Conservation (phyloP, 345 rosid species). For the Pseudoturritis turrita region DNA sequence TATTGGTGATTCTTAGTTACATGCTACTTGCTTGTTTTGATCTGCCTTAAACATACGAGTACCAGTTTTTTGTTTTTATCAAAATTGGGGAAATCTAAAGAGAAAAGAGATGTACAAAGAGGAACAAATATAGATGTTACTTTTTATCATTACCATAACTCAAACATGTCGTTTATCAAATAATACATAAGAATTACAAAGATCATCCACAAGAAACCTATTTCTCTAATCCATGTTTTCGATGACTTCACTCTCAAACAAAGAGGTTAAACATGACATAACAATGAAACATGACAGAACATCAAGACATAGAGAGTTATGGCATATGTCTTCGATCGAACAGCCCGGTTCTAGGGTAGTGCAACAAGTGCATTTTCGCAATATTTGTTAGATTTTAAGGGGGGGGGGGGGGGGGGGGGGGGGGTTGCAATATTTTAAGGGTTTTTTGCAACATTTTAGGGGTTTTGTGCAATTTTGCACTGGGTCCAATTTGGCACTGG, state of each 20-base stretch:
- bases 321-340: background rate
- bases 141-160: too few species aligned
- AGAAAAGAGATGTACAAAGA: background rate
- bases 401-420: too few species aligned
- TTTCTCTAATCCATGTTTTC: background rate
- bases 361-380: too few species aligned
- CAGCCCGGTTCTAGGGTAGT: too few species aligned
- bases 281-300: constrained; percentile 3
- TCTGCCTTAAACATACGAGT: background rate
- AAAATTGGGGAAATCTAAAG: background rate
- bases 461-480: too few species aligned
- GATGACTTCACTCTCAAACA: background rate
- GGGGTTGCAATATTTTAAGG: too few species aligned
- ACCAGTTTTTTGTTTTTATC: background rate
- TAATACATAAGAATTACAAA: background rate
- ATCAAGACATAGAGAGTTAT: constrained; percentile 2
- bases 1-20: background rate
- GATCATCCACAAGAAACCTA: background rate
- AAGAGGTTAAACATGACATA: background rate
- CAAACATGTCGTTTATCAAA: background rate
- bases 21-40: background rate
- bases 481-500: too few species aligned
- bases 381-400: too few species aligned
- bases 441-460: too few species aligned
- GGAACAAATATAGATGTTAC: background rate